phyloP scores from a whole-genome alignment of 257 asterid genomes.

The Cinchona pubescens region DNA sequence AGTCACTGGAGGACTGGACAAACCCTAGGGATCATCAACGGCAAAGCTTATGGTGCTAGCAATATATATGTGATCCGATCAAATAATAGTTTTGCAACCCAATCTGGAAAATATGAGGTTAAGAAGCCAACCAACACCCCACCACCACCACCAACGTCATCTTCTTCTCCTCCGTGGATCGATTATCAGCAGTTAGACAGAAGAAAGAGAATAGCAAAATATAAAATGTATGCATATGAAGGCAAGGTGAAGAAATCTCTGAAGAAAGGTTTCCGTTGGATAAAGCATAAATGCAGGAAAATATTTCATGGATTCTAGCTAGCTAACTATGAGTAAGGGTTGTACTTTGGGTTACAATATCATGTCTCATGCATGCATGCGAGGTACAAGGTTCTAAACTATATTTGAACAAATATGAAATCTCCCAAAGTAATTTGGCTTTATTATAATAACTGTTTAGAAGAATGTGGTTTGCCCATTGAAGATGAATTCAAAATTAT shows the following conservation, averaged over 20 bases:
- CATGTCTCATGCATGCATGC: no score
- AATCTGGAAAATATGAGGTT: background rate
- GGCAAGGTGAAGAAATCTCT: slow-evolving; percentile 56
- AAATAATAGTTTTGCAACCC: background rate
- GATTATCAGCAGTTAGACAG: slow-evolving; percentile 41
- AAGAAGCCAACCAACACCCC: background rate
- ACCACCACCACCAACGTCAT: background rate
- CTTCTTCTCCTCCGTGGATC: background rate
- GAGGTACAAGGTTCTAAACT: background rate
- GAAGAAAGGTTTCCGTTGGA: slow-evolving; percentile 54
- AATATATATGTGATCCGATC: slow-evolving; percentile 20
- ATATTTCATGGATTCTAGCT: slow-evolving; percentile 41
- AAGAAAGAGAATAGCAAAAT: slow-evolving; percentile 54
- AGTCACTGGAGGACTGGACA: background rate
- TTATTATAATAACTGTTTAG: background rate
- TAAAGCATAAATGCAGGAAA: slow-evolving; percentile 50
- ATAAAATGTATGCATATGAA: slow-evolving; percentile 61
- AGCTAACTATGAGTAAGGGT: background rate
- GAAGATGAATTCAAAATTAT: background rate
- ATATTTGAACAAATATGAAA: background rate
- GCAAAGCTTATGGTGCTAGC: slow-evolving; percentile 17
- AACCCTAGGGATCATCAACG: slow-evolving; percentile 16
- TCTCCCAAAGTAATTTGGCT: background rate
- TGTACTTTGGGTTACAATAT: no score
- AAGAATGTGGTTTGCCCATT: background rate